Evolutionary conservation across 2,329 filamentous ascomycete genomes (phyloP).

Genomic region (Aureobasidium subglaciale): DNA sequence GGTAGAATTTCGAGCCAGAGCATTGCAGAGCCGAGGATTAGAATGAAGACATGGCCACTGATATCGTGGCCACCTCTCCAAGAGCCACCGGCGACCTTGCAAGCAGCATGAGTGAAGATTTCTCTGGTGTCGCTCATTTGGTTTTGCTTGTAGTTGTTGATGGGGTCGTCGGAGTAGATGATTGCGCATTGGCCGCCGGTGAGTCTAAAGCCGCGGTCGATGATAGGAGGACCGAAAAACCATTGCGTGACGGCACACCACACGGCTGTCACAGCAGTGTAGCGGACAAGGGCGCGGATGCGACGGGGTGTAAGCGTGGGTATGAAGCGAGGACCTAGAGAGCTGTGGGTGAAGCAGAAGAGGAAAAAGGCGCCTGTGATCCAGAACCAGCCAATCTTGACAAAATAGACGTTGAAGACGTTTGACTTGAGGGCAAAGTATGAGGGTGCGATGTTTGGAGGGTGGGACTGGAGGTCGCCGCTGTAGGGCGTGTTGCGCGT

Average conservation of each 20-base stretch:
- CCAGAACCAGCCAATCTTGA: slow-evolving; percentile 95
- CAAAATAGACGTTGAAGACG: slow-evolving; percentile 84
- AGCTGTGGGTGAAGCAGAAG: slow-evolving; percentile 64
- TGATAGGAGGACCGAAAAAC: slow-evolving; percentile 87
- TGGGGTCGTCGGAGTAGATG: slow-evolving; percentile 30
- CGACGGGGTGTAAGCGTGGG: slow-evolving; percentile 38
- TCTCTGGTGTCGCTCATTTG: slow-evolving; percentile 41
- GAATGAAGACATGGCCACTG: slow-evolving; percentile 87
- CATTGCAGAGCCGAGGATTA: slow-evolving; percentile 77
- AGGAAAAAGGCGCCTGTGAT: slow-evolving; percentile 65
- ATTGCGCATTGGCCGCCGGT: slow-evolving; percentile 79
- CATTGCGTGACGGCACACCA: slow-evolving; percentile 92
- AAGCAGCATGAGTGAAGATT: slow-evolving; percentile 67
- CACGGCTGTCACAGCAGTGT: slow-evolving; percentile 62
- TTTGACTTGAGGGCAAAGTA: slow-evolving; percentile 96
- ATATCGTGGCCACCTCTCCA: slow-evolving; percentile 97
- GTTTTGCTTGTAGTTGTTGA: slow-evolving; percentile 32
- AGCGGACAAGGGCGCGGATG: slow-evolving; percentile 60
- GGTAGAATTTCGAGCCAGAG: slow-evolving; percentile 73
- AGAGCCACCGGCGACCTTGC: slow-evolving; percentile 70
- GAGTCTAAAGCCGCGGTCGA: slow-evolving; percentile 82
- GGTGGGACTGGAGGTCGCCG: slow-evolving; percentile 55
- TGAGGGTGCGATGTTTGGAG: slow-evolving; percentile 53
- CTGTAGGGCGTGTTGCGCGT: slow-evolving; percentile 59
- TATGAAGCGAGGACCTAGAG: slow-evolving; percentile 38